Conservation (phyloP, 441 rosid genomes). For the Corymbia calophylla region DNA sequence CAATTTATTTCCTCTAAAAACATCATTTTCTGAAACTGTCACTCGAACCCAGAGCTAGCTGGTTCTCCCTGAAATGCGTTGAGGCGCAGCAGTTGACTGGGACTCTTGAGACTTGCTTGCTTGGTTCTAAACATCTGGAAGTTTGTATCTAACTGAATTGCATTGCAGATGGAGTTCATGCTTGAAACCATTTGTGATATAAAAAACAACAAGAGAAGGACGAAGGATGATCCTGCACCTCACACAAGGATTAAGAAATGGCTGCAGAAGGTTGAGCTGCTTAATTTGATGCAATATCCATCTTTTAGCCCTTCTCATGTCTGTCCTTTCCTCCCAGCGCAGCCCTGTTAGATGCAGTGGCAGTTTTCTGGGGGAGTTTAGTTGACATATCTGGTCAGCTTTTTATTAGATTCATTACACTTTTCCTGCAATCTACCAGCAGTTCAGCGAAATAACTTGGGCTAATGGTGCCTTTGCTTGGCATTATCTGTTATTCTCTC, state of each 20-base stretch:
- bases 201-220: conserved; percentile 79
- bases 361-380: background rate
- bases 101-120: too few relatives aligned
- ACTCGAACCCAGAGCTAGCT: too few relatives aligned
- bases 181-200: conserved; percentile 84
- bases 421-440: background rate
- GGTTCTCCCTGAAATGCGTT: too few relatives aligned
- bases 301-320: background rate
- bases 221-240: conserved; percentile 59
- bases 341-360: background rate
- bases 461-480: background rate
- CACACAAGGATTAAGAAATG: conserved; percentile 79
- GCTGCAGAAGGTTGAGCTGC: conserved; percentile 71
- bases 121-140: too few relatives aligned
- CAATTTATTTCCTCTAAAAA: background rate
- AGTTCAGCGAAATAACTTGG: background rate
- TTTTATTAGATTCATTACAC: background rate
- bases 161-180: conserved; percentile 83
- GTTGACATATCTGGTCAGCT: background rate
- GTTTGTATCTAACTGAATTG: background rate
- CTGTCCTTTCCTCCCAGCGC: background rate
- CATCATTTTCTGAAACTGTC: background rate
- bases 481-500: background rate
- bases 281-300: background rate
- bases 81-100: too few relatives aligned